Conservation (phyloP, 1,284 basidiomycete species). For the Moniliella sp. region DNA sequence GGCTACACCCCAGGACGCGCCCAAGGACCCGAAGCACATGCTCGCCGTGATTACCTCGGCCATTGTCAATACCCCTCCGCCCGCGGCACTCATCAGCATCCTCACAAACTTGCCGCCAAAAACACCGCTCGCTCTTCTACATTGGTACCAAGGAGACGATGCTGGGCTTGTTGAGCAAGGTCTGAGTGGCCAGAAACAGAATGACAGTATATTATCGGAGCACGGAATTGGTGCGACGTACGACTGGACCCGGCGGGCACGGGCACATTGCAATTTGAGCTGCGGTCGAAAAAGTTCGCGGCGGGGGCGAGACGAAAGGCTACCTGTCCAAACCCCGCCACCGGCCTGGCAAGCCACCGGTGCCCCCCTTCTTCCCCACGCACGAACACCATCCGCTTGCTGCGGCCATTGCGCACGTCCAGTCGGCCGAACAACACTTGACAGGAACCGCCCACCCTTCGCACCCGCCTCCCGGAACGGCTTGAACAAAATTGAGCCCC, state of each 20-base stretch:
- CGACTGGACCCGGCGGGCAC: constrained; percentile 47
- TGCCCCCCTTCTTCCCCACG: background rate
- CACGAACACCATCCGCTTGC: too few species aligned
- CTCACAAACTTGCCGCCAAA: constrained; percentile 60
- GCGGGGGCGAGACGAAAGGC: constrained; percentile 17
- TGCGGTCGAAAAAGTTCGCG: constrained; percentile 49
- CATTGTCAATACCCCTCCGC: constrained; percentile 42
- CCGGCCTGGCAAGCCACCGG: constrained; percentile 6
- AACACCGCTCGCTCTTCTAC: constrained; percentile 42
- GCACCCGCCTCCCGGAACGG: too few species aligned
- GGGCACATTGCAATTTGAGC: constrained; percentile 61
- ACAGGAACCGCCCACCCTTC: too few species aligned
- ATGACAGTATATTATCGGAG: constrained; percentile 49
- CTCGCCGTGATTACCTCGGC: constrained; percentile 26
- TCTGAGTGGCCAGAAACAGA: constrained; percentile 55
- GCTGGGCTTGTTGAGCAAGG: constrained; percentile 56
- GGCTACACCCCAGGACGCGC: constrained; percentile 14
- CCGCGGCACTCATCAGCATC: constrained; percentile 54
- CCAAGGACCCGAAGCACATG: constrained; percentile 21
- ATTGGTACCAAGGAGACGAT: constrained; percentile 46
- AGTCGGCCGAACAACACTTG: too few species aligned
- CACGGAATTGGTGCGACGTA: constrained; percentile 71
- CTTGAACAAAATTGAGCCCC: too few species aligned
- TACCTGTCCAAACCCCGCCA: constrained; percentile 21
- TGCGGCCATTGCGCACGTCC: too few species aligned